A percentile compares a stretch with the other conserved stretches of the same genome.
These are phyloP conservation scores for Aspergillus ustus DNA, from an alignment of 2,329 filamentous ascomycete species.

Conservation along the genomic window DNA sequence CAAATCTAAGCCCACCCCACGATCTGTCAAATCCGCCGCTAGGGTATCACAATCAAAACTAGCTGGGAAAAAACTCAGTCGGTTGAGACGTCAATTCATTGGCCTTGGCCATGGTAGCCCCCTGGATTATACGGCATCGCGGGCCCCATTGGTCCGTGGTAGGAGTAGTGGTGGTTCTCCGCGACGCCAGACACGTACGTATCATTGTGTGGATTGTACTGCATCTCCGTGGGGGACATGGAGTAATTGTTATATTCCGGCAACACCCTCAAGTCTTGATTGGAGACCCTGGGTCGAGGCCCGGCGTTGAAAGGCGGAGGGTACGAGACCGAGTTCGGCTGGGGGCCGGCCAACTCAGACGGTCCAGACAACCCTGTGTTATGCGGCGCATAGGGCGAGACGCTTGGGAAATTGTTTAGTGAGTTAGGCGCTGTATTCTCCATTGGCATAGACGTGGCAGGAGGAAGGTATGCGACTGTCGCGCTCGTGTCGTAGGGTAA, in stretches of 20 bases:
- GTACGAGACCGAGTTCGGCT: slow-evolving; percentile 39
- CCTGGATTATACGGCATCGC: slow-evolving; percentile 21
- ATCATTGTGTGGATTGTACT: slow-evolving; percentile 28
- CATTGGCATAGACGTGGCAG: slow-evolving; percentile 29
- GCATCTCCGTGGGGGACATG: slow-evolving; percentile 31
- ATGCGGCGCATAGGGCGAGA: slow-evolving; percentile 14
- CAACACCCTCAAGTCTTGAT: slow-evolving; percentile 26
- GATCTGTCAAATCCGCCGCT: slow-evolving; percentile 6
- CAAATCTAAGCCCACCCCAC: slow-evolving; percentile 1
- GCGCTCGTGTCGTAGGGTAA: slow-evolving; percentile 19
- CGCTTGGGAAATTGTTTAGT: slow-evolving; percentile 28
- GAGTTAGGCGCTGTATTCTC: slow-evolving; percentile 33
- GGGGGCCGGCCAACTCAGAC: slow-evolving; percentile 23
- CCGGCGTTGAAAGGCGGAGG: slow-evolving; percentile 39
- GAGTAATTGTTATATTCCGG: slow-evolving; percentile 30
- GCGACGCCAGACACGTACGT: slow-evolving; percentile 33
- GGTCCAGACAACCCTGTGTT: slow-evolving; percentile 6
- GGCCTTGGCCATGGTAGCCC: slow-evolving; percentile 26
- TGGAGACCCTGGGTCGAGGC: slow-evolving; percentile 27
- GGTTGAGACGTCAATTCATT: slow-evolving; percentile 7
- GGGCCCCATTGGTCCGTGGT: slow-evolving; percentile 22
- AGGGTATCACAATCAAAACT: slow-evolving; percentile 8
- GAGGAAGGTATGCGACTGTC: slow-evolving; percentile 17
- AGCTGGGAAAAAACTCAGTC: not conserved
- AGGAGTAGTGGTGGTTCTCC: slow-evolving; percentile 25